Evolutionary conservation across 2,329 filamentous ascomycete genomes (phyloP), one percentile per base, ranked within the genome.

Genomic region (Arachnomyces sp.): DNA sequence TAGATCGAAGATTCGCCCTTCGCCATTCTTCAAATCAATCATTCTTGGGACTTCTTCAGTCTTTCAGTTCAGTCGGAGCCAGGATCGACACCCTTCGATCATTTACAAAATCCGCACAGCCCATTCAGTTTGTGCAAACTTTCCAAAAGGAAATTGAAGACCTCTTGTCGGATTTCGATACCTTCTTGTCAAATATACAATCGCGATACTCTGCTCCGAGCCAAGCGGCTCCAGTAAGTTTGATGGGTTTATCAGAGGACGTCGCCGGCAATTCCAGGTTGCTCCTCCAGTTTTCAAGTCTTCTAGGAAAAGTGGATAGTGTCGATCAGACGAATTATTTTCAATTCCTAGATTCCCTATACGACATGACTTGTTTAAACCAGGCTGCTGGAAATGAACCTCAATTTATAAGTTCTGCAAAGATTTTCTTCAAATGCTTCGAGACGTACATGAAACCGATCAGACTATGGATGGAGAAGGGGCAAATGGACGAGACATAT

Each of bases 381-480:
- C 88, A 94, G 54, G 70, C 85, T 33, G 73, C 77, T 12, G 82
- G 82, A 1, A 76, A 85, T 40, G 65, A 71, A 2, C 57, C 59
- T 0, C 67, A 75, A 1, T 92, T 85, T 54, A 60, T 67, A 30
- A 79, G 76, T 30, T 67, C 92, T 4, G 77, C 78, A 2, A 66
- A 67, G 0, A 70, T 92, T 3, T 92, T 95, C 55, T 80, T 92
- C 40, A 74, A 82, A 34, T 94, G 86, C 55, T 82, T 95, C 43
- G 76, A 80, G 42, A 79, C 86, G 1, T 96, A 94, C 58, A 71
- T 93, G 29, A 79, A 79, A 30, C 85, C 88, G 0, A 82, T 95
- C 33, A 74, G 81, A 28, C 66, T 72, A 12, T 96, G 90, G 90
- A 90, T 94, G 79, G 79, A 86, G 51, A 73, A 77, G 29, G 90